Evolutionary conservation across 179 eudicot species (phyloP), one percentile per base, ranked within the genome.

Genomic region (Camellia oleifera): DNA sequence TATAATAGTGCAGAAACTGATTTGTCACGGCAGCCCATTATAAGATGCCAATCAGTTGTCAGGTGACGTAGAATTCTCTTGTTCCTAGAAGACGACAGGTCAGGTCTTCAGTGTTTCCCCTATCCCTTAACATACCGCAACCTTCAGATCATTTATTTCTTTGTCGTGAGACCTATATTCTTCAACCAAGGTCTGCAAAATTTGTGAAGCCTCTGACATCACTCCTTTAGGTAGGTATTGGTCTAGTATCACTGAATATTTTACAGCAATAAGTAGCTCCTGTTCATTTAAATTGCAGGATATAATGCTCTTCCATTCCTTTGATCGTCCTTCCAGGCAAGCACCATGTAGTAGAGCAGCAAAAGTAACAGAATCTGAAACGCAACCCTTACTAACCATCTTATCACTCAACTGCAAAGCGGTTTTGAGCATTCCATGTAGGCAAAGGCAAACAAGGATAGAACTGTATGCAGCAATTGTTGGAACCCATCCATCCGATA

Each of bases 401-500:
- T 88, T 94, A 80, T 87, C 86, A 67, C 79, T 85, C 76, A 94
- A 82, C 82, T 85, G 87, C 85, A 94, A 80, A 54, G 94, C 96
- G 64, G 80, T 79, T 67, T 73, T 79, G 54, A 90, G 88, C 98
- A 94, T 88, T 79, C 86, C 84, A 79, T 85, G 67, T 60, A 84
- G 85, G 82, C 98, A 94, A 86, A 94, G 97, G 89, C 92, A 91
- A 75, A 86, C 85, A 76, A 96, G 75, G 57, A 96, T 92, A 71
- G 92, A 85, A 88, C 77, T 86, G 82, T 92, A 88, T 57, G 90
- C 90, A 84, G 98, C 91, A 79, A 86, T 81, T 69, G 76, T 83
- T 17, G 88, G 85, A 77, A 67, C 48, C 85, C 88, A 82, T 64
- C 92, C 91, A 78, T 92, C 97, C 17, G 87, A 89, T 75, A 88